Evolutionary conservation across 768 basidiomycete species (phyloP), one percentile per base, ranked within the genome.

Genomic region (Suillus clintonianus): DNA sequence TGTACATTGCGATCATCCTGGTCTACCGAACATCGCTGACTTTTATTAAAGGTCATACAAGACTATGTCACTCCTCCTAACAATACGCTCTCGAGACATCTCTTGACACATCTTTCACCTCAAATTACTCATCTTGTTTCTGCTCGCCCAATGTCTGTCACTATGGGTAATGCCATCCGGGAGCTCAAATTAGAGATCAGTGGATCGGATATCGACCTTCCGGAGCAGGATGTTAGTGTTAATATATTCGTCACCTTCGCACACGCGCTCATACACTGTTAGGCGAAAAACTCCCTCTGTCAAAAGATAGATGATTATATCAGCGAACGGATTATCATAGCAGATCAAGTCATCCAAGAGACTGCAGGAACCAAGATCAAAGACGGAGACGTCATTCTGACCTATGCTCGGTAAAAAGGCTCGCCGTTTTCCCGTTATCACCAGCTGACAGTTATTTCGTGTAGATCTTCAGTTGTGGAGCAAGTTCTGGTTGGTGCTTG

Each of bases 121-220:
- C 95, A 97, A 83, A 97, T 97, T 68, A 89, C 89, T 19, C 89
- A 96, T 76, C 85, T 97, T 11, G 92, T 95, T 9, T 85, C 89
- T 45, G 92, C 94, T 22, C 84, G 95, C 57, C 92, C 94, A 0
- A 91, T 96, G 90, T 91, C 93, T 19, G 88, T 94, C 24, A 92
- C 94, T 30, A 95, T 96, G 92, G 94, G 95, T 0, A 97, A 95
- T 72, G 94, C 95, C 0, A 94, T 95, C 69, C 86, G 95, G 64
- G 91, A 96, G 75, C 82, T 99, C 69, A 99, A 99, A 80, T 81
- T 97, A 62, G 95, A 99, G 71, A 97, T 99, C 71, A 95, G 94
- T 71, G 86, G 85, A 45, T 87, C 95, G 47, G 93, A 95, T 69
- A 94, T 94, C 56, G 97, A 99, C 79, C 82, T 95, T 75, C 89